Base-by-base conservation (phyloP, 1,139 yeast species). In the Diutina siamensis region DNA sequence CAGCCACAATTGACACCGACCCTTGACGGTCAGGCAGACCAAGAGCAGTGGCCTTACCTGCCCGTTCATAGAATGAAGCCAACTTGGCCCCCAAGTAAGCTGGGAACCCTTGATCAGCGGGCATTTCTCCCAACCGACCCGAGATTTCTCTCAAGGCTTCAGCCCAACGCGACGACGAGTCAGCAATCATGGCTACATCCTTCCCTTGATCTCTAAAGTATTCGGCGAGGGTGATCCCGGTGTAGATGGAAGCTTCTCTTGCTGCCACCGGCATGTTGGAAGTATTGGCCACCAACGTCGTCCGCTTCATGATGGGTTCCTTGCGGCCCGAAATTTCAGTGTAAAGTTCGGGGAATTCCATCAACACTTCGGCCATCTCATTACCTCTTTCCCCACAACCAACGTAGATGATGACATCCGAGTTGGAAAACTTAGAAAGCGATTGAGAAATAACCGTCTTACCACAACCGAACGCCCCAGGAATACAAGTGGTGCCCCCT, bases 91-190 rank as follows among this genome's bases (percentile, higher is more conserved):
- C 98, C 65, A 92, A 78, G 65, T 94, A 92, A 49, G 99, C 99
- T 52, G 99, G 99, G 94, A 89, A 92, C 76, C 99, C 99, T 74
- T 94, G 98, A 72, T 92, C 99, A 51, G 99, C 99, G 63, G 99
- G 99, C 99, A 92, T 92, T 74, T 94, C 99, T 68, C 98, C 98
- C 66, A 92, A 76, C 77, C 99, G 94, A 79, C 99, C 99, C 47
- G 97, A 89, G 65, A 92, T 83, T 77, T 92, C 99, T 82, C 99
- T 88, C 64, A 92, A 78, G 50, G 99, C 99, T 72, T 92, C 99
- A 44, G 99, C 99, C 99, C 99, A 92, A 77, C 99, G 92, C 42
- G 97, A 89, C 34, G 97, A 89, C 7, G 98, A 92, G 67, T 92
- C 99, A 50, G 99, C 99, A 83, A 92, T 92, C 97, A 92, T 92